These are phyloP conservation scores for Phaeosphaeria sp. DNA, from an alignment of 2,329 filamentous ascomycete genomes.

Conservation along the genomic window DNA sequence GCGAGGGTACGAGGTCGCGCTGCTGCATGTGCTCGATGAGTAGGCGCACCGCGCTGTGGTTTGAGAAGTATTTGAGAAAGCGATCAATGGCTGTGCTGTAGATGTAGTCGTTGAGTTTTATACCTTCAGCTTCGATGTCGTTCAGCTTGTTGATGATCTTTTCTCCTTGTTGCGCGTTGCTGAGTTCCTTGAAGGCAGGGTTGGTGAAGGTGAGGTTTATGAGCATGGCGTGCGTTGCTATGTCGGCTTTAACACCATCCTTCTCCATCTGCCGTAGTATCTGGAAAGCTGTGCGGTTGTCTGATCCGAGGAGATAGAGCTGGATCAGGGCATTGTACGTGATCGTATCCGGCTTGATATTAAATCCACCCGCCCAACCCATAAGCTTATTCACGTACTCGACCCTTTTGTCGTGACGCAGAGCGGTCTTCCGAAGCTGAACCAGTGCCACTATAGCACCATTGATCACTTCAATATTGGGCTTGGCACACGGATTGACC, in stretches of 20 bases:
- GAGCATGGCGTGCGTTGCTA: constrained; percentile 76
- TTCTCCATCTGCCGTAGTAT: constrained; percentile 67
- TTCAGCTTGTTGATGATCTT: constrained; percentile 63
- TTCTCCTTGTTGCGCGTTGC: constrained; percentile 57
- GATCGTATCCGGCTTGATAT: constrained; percentile 54
- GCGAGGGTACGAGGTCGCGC: constrained; percentile 60
- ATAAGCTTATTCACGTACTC: constrained; percentile 49
- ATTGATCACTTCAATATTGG: constrained; percentile 71
- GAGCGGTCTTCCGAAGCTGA: constrained; percentile 29
- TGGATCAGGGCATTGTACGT: constrained; percentile 75
- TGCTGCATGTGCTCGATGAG: constrained; percentile 69
- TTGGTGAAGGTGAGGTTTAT: constrained; percentile 65
- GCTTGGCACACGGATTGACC: constrained; percentile 59
- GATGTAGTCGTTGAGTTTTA: constrained; percentile 66
- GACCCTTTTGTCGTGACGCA: constrained; percentile 49
- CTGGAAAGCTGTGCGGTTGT: constrained; percentile 56
- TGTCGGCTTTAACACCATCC: constrained; percentile 64
- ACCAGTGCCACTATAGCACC: constrained; percentile 71
- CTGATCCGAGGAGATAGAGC: constrained; percentile 60
- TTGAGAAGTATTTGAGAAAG: constrained; percentile 59
- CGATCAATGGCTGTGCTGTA: constrained; percentile 75
- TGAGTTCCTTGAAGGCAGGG: constrained; percentile 52
- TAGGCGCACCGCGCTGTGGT: constrained; percentile 60
- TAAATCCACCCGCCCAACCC: constrained; percentile 50
- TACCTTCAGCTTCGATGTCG: constrained; percentile 61